Evolutionary conservation across 1,284 basidiomycete species (phyloP).

Genomic region (Tilletia caries): DNA sequence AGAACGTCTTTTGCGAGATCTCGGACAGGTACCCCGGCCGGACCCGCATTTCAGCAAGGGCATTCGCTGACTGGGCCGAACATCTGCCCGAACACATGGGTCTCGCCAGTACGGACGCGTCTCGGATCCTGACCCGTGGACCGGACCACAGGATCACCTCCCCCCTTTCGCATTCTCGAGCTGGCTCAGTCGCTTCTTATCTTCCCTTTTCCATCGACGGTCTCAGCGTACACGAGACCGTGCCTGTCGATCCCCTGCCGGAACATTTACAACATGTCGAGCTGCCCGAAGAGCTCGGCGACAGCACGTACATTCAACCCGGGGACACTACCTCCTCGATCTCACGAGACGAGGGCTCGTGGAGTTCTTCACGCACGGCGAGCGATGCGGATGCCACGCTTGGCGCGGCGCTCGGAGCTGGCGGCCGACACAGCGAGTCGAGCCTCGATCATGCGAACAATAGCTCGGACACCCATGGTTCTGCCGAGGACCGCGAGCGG

Average conservation of each 20-base stretch:
- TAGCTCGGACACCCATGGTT: background rate
- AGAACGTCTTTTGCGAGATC: slow-evolving; percentile 80
- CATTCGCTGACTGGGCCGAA: slow-evolving; percentile 81
- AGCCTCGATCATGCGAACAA: background rate
- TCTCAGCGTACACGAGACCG: slow-evolving; percentile 6
- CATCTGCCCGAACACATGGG: slow-evolving; percentile 65
- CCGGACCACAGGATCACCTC: slow-evolving; percentile 11
- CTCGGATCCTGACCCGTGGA: background rate
- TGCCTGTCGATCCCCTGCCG: background rate
- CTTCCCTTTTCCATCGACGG: slow-evolving; percentile 1
- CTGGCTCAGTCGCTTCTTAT: background rate
- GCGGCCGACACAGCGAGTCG: background rate
- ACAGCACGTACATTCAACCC: background rate
- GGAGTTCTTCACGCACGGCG: background rate
- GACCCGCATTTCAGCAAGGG: slow-evolving; percentile 69
- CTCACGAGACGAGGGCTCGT: background rate
- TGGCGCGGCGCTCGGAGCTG: background rate
- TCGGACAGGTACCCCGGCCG: slow-evolving; percentile 55
- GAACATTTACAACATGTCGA: background rate
- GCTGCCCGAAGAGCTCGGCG: slow-evolving; percentile 9
- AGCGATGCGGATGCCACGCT: background rate
- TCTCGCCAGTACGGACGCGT: slow-evolving; percentile 13
- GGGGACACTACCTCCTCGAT: background rate
- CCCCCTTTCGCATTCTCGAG: slow-evolving; percentile 12
- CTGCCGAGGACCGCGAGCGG: background rate